Evolutionary conservation across 129 eudicot species (phyloP).

Genomic region (Apium graveolens): DNA sequence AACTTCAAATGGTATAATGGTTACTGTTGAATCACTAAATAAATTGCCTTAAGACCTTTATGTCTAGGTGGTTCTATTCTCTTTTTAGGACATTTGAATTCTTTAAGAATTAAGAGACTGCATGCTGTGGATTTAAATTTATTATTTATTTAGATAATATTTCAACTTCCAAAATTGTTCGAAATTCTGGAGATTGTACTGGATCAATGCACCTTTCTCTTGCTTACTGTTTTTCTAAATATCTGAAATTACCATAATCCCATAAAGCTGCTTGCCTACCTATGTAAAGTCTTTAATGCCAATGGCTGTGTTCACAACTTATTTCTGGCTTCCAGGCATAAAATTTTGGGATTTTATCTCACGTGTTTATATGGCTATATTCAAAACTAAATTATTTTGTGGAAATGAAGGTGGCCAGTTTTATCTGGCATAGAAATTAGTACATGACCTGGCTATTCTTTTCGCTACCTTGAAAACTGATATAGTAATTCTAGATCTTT

Average conservation of each 20-base stretch:
- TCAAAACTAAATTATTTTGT: background rate
- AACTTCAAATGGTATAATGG: constrained; percentile 26
- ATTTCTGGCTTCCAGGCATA: background rate
- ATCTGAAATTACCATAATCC: background rate
- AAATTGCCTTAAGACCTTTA: background rate
- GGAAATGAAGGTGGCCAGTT: background rate
- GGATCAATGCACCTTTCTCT: background rate
- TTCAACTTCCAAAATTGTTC: background rate
- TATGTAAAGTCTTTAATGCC: background rate
- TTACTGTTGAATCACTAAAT: constrained; percentile 12
- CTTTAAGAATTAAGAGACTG: background rate
- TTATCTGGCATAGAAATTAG: background rate
- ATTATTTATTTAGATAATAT: background rate
- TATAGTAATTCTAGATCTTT: background rate
- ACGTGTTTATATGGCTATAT: background rate
- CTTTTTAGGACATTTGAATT: background rate
- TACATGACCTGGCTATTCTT: background rate
- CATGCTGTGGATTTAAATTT: background rate
- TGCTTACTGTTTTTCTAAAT: background rate
- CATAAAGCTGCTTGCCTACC: background rate
- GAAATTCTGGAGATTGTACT: background rate
- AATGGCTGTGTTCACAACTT: background rate
- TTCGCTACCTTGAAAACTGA: background rate
- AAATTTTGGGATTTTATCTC: background rate
- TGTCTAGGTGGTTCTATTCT: background rate